Base-by-base conservation (phyloP, 164 flowering plant species). In the Chloranthus sessilifolius region DNA sequence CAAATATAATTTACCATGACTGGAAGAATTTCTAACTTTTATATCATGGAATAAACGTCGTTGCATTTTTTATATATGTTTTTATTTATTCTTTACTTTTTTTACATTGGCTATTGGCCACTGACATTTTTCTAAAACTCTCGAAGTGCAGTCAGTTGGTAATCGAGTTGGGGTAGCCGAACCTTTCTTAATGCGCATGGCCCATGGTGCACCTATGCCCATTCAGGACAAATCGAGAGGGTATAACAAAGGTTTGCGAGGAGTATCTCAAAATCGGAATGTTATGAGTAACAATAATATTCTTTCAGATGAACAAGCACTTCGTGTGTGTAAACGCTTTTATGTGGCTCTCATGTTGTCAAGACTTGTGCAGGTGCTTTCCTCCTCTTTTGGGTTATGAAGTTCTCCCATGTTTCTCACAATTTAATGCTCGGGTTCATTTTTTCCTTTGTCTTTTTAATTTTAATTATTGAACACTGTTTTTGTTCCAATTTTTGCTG, bases 111-210 rank as follows among this genome's bases (percentile, higher is more conserved):
- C n/a, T n/a, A n/a, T n/a, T n/a, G n/a, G n/a, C n/a, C n/a, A n/a
- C n/a, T n/a, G n/a, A n/a, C 26, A 7, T 41, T 29, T 22, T 44
- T 50, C 26, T 28, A 20, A 45, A 50, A 36, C 22, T 58, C 20
- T 25, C 47, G 56, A 25, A 20, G 2, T 77, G 72, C 79, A 92
- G 99, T 81, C 96, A 4, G 99, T 92, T 70, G 99, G 95, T 33
- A 80, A 88, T 60, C 79, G 88, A 61, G 84, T 88, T 66, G 99
- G 99, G 55, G 95, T 88, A 2, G 63, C 63, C 38, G 99, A 92
- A 66, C 96, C 94, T 23, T 88, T 82, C 69, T 61, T 92, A 70
- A 88, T 92, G 99, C 95, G 95, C 31, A 88, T 83, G 95, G 96
- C 99, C 48, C 99, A 92, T 81, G 96, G 96, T 53, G 96, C 89